Evolutionary conservation across 2,329 filamentous ascomycete genomes (phyloP).

Genomic region (Laburnicola sp.): DNA sequence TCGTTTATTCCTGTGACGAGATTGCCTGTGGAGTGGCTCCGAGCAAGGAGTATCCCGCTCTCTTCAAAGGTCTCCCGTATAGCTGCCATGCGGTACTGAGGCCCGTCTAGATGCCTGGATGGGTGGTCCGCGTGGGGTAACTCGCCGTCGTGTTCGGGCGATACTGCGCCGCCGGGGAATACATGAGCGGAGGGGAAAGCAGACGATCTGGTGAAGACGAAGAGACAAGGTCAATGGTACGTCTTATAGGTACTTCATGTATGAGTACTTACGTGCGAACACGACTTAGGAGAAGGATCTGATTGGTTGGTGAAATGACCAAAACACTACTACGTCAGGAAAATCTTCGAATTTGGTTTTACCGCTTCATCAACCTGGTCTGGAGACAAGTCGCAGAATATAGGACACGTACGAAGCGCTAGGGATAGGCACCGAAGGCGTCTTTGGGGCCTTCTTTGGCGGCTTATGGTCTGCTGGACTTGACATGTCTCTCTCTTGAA

Average conservation of each 20-base stretch:
- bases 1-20: conserved; percentile 64
- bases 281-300: conserved; percentile 84
- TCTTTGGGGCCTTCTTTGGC: conserved; percentile 38
- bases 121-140: conserved; percentile 55
- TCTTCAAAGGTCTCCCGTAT: conserved; percentile 95
- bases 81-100: conserved; percentile 77
- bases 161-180: conserved; percentile 88
- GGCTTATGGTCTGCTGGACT: conserved; percentile 37
- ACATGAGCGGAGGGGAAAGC: conserved; percentile 72
- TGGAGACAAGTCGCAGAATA: too few species aligned
- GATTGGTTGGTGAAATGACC: conserved; percentile 81
- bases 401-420: conserved; percentile 62
- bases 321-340: too few species aligned
- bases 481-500: conserved; percentile 33
- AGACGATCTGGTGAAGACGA: too few species aligned
- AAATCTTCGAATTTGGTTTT: too few species aligned
- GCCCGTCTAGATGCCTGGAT: conserved; percentile 69
- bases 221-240: too few species aligned
- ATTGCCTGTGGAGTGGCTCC: conserved; percentile 52
- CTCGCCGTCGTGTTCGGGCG: conserved; percentile 72
- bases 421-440: conserved; percentile 58
- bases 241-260: too few species aligned
- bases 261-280: too few species aligned
- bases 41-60: conserved; percentile 81
- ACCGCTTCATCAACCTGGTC: too few species aligned